Conservation (phyloP, 2,329 filamentous ascomycete species). For the Endoconidiophora laricicola region DNA sequence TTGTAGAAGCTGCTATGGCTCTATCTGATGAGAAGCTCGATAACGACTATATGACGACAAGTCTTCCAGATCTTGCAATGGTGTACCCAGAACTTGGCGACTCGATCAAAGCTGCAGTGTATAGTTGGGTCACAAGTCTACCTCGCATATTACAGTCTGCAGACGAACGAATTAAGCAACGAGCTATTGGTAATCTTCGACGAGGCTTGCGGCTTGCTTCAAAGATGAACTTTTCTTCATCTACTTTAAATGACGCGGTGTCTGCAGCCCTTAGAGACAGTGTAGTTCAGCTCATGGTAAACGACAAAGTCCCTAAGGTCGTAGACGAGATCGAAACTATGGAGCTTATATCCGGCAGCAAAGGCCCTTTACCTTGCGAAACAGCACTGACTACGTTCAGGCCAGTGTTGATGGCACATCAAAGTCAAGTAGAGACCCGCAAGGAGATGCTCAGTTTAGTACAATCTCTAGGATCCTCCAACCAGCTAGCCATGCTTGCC, state of each 20-base stretch:
- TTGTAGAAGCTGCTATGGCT: conserved; percentile 68
- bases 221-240: conserved; percentile 44
- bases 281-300: conserved; percentile 26
- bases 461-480: conserved; percentile 35
- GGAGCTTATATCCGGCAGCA: conserved; percentile 8
- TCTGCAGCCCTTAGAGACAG: conserved; percentile 58
- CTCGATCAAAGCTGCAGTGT: conserved; percentile 51
- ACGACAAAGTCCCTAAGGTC: conserved; percentile 19
- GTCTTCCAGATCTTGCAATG: conserved; percentile 42
- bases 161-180: conserved; percentile 62
- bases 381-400: conserved; percentile 27
- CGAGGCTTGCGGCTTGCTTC: conserved; percentile 52
- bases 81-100: conserved; percentile 47
- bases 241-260: conserved; percentile 50
- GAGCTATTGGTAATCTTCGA: conserved; percentile 58
- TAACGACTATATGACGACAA: conserved; percentile 26
- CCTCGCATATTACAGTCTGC: conserved; percentile 69
- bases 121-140: conserved; percentile 67
- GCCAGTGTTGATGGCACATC: conserved; percentile 44
- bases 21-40: conserved; percentile 30
- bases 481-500: conserved; percentile 44
- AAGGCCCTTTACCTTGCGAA: neutral
- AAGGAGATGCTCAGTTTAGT: conserved; percentile 41
- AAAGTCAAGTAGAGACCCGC: conserved; percentile 49
- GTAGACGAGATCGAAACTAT: conserved; percentile 19